phyloP scores from a whole-genome alignment of 768 basidiomycete genomes.

The Filobasidium floriforme region DNA sequence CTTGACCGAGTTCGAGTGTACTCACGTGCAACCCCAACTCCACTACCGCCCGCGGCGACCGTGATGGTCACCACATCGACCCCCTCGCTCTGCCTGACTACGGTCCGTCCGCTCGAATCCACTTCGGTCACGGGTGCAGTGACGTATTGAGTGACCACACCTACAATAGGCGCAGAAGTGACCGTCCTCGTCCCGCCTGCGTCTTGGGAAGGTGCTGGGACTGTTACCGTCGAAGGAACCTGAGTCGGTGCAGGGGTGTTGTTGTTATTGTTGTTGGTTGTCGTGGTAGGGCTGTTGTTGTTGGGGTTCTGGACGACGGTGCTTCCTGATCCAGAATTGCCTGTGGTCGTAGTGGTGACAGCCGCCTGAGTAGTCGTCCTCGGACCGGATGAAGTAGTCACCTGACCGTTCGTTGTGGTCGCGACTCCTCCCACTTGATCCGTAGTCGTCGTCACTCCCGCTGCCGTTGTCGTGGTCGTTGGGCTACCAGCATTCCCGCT shows the following conservation, averaged over 20 bases:
- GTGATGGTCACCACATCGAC: conserved; percentile 15
- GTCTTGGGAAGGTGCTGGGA: neutral
- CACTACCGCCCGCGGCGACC: neutral
- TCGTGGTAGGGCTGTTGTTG: neutral
- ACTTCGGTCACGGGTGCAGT: conserved; percentile 8
- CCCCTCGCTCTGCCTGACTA: conserved; percentile 1
- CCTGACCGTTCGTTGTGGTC: neutral
- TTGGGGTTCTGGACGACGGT: neutral
- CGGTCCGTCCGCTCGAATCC: conserved; percentile 6
- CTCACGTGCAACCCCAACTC: neutral
- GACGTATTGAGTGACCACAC: conserved; percentile 15
- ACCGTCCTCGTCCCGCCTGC: neutral
- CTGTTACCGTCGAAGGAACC: neutral
- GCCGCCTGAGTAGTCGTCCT: neutral
- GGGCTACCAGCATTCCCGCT: no score
- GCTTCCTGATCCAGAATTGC: neutral
- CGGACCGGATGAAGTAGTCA: neutral
- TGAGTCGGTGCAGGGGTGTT: neutral
- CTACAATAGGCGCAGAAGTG: neutral
- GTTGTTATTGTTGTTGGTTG: neutral
- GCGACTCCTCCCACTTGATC: neutral
- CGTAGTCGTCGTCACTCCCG: neutral
- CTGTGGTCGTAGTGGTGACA: neutral
- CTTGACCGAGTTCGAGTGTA: no score
- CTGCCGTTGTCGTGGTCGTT: neutral